Evolutionary conservation across 768 basidiomycete species (phyloP), one percentile per base, ranked within the genome.

Genomic region (Pisolithus microcarpus): DNA sequence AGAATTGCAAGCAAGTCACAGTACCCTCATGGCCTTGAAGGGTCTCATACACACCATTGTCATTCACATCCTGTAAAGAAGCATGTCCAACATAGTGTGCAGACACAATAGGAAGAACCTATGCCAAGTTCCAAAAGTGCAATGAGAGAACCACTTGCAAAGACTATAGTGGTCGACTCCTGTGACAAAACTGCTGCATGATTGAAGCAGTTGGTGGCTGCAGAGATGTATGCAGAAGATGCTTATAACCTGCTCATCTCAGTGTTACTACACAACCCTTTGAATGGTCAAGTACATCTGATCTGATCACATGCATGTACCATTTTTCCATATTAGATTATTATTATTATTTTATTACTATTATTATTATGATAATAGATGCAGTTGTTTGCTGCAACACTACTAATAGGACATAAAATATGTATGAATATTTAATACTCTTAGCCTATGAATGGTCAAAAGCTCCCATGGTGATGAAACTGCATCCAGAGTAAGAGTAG

Each of bases 1-100:
- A 57, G 60, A 91, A 92, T 42, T 80, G 81, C 42, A 93, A 76
- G 43, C 82, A 85, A 19, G 92, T 92, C 19, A 98, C 79, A 16
- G 79, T 61, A 9, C 81, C 82, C 43, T 78, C 67, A 59, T 94
- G 91, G 4, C 84, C 91, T 1, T 84, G 78, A 6, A 97, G 74
- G 1, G 91, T 94, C 49, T 75, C 69, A 18, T 71, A 70, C 26
- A 94, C 74, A 1, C 87, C 85, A 42, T 62, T 63, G 56, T 81
- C 79, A 10, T 57, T 49, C 15, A 62, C 57, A 51, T 75, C 72
- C 84, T 88, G 55, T 21, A 13, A 34, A 11, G 44, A 40, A 13
- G 30, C 56, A 19, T 54, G 43, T 28, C 47, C 31, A 23, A 18
- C 34, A 18, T 23, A 38, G 56, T 40, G 59, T 37, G 13, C 40